Conservation (phyloP, 208 protist species). For the Trypanosomatidae sp. region DNA sequence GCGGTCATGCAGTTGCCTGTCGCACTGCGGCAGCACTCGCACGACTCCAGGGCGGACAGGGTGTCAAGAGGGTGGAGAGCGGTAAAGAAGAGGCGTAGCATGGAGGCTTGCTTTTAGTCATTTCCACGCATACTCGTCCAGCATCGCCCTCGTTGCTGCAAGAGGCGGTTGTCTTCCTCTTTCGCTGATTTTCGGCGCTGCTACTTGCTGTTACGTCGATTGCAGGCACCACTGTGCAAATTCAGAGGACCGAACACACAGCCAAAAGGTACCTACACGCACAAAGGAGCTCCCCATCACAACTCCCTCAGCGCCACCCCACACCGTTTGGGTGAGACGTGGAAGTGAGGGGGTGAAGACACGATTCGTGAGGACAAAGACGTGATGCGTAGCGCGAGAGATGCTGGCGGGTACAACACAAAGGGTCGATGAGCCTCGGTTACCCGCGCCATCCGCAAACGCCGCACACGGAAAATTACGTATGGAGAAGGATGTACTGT, state of each 20-base stretch:
- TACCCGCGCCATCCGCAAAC: not conserved
- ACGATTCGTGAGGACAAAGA: not conserved
- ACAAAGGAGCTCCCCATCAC: not conserved
- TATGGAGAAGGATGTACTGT: not conserved
- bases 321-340: not conserved
- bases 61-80: not conserved
- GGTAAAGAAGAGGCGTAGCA: not conserved
- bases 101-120: not conserved
- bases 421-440: not conserved
- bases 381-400: not conserved
- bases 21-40: not conserved
- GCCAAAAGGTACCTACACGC: not conserved
- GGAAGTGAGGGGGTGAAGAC: not conserved
- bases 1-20: too few relatives aligned
- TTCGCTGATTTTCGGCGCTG: too few relatives aligned
- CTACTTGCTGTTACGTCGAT: not conserved
- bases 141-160: too few relatives aligned
- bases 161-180: not conserved
- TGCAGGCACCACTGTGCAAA: not conserved
- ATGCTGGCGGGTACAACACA: not conserved
- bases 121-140: not conserved
- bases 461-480: not conserved
- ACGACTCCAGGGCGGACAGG: not conserved
- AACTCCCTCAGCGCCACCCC: not conserved
- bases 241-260: not conserved